Evolutionary conservation across 2,329 filamentous ascomycete genomes (phyloP), one percentile per base, ranked within the genome.

Genomic region (Paecilomyces dactylethromorphus): DNA sequence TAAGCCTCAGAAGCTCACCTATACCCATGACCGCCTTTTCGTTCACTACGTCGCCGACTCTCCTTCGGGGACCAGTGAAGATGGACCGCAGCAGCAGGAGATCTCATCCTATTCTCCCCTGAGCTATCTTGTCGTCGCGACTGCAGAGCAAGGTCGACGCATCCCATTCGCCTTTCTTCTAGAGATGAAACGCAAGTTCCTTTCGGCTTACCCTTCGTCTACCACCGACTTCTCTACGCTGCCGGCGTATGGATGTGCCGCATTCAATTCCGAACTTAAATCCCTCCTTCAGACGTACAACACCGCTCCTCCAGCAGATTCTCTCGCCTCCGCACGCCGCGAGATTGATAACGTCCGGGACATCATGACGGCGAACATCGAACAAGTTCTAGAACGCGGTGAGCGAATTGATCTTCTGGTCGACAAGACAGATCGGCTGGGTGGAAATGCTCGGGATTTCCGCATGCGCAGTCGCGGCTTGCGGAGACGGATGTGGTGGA

Each of bases 401-500:
- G 94, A 99, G 82, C 82, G 93, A 63, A 93, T 99, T 70, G 92
- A 97, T 77, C 75, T 97, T 65, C 79, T 99, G 53, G 92, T 99
- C 22, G 92, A 97, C 74, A 97, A 99, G 85, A 99, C 95, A 54
- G 93, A 97, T 72, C 82, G 92, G 51, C 76, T 99, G 45, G 94
- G 93, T 13, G 91, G 90, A 29, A 94, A 87, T 73, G 92, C 94
- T 56, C 82, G 88, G 67, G 94, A 99, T 72, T 99, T 99, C 72
- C 82, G 94, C 56, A 87, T 97, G 18, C 83, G 93, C 65, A 95
- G 90, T 73, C 81, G 92, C 26, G 92, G 91, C 0, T 75, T 99
- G 67, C 90, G 94, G 79, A 84, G 95, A 71, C 84, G 88, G 76
- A 97, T 99, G 94, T 99, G 94, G 94, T 97, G 93, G 93, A 97